Evolutionary conservation across 176 grass and related monocot genomes (phyloP).

Genomic region (Juncus inflexus): DNA sequence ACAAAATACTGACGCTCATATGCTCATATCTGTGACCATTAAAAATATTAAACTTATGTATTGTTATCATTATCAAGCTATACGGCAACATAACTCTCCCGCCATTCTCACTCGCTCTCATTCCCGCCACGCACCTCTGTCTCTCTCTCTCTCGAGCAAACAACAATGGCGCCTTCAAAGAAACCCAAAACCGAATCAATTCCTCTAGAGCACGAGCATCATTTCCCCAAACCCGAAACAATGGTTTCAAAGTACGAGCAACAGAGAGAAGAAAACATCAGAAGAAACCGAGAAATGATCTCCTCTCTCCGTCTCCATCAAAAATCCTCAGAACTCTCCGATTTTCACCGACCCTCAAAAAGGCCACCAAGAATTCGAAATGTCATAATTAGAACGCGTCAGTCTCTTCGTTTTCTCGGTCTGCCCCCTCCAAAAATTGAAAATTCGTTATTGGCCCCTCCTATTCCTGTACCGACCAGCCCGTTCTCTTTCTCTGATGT

Average conservation of each 20-base stretch:
- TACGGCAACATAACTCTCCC: too few species aligned
- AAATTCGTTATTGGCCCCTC: not conserved
- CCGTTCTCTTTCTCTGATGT: slow-evolving; percentile 9
- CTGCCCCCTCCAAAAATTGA: slow-evolving; percentile 13
- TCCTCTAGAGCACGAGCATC: too few species aligned
- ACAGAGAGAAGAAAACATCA: slow-evolving; percentile 42
- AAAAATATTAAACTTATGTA: too few species aligned
- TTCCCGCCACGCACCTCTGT: not conserved
- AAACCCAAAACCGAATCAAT: not conserved
- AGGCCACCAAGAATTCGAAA: not conserved
- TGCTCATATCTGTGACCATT: too few species aligned
- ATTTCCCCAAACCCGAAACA: not conserved
- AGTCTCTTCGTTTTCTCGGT: slow-evolving; percentile 53
- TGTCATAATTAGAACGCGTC: slow-evolving; percentile 28
- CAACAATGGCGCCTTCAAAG: slow-evolving; percentile 16
- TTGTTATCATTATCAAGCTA: too few species aligned
- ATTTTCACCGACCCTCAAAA: slow-evolving; percentile 28
- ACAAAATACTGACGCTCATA: too few species aligned
- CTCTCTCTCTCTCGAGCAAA: not conserved
- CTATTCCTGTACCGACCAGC: not conserved
- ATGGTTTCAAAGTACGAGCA: slow-evolving; percentile 34
- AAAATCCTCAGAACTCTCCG: slow-evolving; percentile 40
- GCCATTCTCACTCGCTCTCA: too few species aligned
- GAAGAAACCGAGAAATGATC: slow-evolving; percentile 51
- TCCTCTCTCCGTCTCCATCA: slow-evolving; percentile 44